A percentile compares a stretch with the other conserved stretches of the same genome.
Evolutionary conservation across 2,329 filamentous ascomycete genomes (phyloP).

Genomic region (Malbranchea zuffiana): DNA sequence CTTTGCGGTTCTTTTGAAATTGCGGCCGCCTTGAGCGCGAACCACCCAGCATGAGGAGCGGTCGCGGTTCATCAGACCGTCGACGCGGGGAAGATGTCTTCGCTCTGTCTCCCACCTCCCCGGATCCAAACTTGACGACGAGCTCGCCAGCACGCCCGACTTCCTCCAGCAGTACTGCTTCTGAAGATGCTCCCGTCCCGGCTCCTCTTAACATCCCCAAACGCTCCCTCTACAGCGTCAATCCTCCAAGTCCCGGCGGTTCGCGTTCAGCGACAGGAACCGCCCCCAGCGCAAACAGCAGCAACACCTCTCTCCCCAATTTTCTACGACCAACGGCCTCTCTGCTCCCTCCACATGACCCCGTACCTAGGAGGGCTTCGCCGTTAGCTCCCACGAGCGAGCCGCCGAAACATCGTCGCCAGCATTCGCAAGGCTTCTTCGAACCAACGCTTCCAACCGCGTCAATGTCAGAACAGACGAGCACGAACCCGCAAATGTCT

Average conservation of each 20-base stretch:
- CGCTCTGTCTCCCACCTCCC: constrained; percentile 16
- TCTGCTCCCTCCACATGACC: constrained; percentile 31
- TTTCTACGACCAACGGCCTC: constrained; percentile 27
- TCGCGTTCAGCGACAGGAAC: constrained; percentile 22
- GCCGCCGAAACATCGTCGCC: constrained; percentile 34
- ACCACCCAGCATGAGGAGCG: constrained; percentile 8
- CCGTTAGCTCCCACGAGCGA: constrained; percentile 27
- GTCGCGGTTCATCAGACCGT: constrained; percentile 9
- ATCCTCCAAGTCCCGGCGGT: constrained; percentile 20
- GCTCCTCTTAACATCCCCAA: constrained; percentile 35
- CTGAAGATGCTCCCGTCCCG: constrained; percentile 34
- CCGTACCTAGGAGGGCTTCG: constrained; percentile 26
- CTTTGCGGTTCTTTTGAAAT: not conserved
- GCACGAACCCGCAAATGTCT: constrained; percentile 35
- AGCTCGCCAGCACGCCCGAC: constrained; percentile 28
- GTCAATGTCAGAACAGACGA: constrained; percentile 32
- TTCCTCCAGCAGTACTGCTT: constrained; percentile 39
- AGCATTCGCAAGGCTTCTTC: constrained; percentile 57
- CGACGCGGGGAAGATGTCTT: constrained; percentile 16
- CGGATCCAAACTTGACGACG: constrained; percentile 6
- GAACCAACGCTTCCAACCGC: constrained; percentile 52
- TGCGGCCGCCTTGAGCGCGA: not conserved
- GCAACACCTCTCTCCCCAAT: constrained; percentile 26
- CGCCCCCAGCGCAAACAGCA: constrained; percentile 22
- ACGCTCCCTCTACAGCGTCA: constrained; percentile 27